A percentile compares a stretch with the other conserved stretches of the same genome.
These are phyloP conservation scores for Emiliania huxleyi DNA, from an alignment of 78 protist species.

Conservation along the genomic window DNA sequence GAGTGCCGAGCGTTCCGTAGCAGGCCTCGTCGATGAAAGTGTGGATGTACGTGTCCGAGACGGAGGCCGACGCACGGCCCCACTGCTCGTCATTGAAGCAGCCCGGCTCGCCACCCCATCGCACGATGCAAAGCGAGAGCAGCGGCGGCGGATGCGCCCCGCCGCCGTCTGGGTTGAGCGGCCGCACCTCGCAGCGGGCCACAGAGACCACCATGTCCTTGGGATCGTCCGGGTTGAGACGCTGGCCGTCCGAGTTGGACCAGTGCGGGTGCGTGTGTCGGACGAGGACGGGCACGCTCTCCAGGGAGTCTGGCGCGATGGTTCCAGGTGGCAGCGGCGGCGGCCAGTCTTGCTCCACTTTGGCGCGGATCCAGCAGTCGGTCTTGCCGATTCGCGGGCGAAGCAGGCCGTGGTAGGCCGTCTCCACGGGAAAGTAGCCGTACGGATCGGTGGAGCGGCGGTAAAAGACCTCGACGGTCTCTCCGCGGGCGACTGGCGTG, in stretches of 20 bases:
- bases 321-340: not conserved
- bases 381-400: slow-evolving; percentile 28
- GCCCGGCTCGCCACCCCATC: slow-evolving; percentile 33
- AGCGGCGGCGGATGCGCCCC: not conserved
- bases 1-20: not conserved
- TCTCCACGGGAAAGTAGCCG: slow-evolving; percentile 32
- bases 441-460: not conserved
- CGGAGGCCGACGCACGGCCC: slow-evolving; percentile 30
- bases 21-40: not conserved
- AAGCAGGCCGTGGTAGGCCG: not conserved
- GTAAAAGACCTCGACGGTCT: slow-evolving; percentile 33
- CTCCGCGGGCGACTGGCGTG: too few relatives aligned
- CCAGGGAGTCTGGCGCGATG: not conserved
- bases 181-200: not conserved
- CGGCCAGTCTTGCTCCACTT: not conserved
- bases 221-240: not conserved
- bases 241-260: slow-evolving; percentile 18
- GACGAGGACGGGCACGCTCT: not conserved
- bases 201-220: not conserved
- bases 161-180: not conserved
- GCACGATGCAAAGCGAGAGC: not conserved
- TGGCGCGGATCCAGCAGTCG: slow-evolving; percentile 23
- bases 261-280: slow-evolving; percentile 17
- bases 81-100: slow-evolving; percentile 33
- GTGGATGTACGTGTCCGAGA: slow-evolving; percentile 30